phyloP scores from a whole-genome alignment of 2,329 filamentous ascomycete species.

The Penicillium brasilianum region DNA sequence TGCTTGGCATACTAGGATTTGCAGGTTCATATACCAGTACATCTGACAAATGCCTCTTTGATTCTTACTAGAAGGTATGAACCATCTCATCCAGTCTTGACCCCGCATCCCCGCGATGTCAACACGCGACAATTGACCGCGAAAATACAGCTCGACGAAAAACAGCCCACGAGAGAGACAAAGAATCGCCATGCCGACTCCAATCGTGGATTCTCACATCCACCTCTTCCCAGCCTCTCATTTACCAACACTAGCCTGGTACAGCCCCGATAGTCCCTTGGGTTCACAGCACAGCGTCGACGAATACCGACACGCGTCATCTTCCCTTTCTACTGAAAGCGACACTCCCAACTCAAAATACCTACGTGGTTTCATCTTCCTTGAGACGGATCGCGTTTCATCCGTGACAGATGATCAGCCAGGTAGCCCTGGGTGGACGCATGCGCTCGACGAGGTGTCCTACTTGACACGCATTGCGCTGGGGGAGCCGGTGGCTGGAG shows the following conservation, averaged over 20 bases:
- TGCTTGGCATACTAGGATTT: too few species aligned
- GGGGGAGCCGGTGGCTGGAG: slow-evolving; percentile 60
- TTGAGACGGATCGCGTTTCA: slow-evolving; percentile 79
- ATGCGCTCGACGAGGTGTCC: slow-evolving; percentile 73
- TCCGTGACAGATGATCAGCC: slow-evolving; percentile 55
- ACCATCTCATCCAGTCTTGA: neutral
- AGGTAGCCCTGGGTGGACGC: slow-evolving; percentile 61
- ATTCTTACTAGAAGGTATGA: neutral
- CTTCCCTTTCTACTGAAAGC: slow-evolving; percentile 37
- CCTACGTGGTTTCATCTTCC: slow-evolving; percentile 75
- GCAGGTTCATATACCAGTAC: neutral
- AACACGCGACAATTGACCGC: neutral
- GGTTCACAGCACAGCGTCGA: slow-evolving; percentile 67
- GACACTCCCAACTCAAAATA: slow-evolving; percentile 39
- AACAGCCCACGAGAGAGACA: neutral
- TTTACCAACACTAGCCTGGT: slow-evolving; percentile 71
- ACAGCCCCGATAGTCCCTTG: slow-evolving; percentile 63
- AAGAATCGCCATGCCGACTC: slow-evolving; percentile 32
- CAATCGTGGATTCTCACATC: slow-evolving; percentile 87
- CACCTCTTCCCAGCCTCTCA: slow-evolving; percentile 80
- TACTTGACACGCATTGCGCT: slow-evolving; percentile 70
- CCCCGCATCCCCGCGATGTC: slow-evolving; percentile 8
- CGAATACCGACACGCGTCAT: slow-evolving; percentile 62
- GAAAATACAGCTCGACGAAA: neutral
- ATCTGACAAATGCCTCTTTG: neutral